Conservation (phyloP, 164 flowering plant genomes). For the Chimonanthus salicifolius region DNA sequence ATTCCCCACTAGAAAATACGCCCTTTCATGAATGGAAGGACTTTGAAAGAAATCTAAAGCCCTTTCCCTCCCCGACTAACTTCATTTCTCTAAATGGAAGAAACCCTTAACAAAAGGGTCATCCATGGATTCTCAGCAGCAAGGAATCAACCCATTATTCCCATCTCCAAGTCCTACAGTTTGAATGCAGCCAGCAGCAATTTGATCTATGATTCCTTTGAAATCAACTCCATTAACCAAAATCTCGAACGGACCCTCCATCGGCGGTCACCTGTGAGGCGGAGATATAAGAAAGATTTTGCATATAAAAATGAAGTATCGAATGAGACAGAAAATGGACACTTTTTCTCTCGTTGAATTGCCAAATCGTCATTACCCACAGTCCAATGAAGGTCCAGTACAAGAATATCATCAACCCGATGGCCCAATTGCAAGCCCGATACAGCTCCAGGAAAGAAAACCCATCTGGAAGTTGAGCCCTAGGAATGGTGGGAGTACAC, state of each 20-base stretch:
- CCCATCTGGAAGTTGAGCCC: slow-evolving; percentile 36
- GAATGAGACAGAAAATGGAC: not conserved
- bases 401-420: not conserved
- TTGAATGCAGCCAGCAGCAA: not conserved
- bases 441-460: slow-evolving; percentile 12
- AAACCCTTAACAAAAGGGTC: not conserved
- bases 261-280: not conserved
- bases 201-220: not conserved
- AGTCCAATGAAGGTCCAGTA: not conserved
- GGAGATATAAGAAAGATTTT: not conserved
- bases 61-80: too few species aligned
- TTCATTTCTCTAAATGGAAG: not conserved
- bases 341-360: not conserved
- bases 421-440: not conserved
- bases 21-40: too few species aligned
- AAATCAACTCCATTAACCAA: not conserved
- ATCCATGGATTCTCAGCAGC: not conserved
- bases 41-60: too few species aligned
- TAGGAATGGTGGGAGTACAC: slow-evolving; percentile 33
- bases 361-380: not conserved
- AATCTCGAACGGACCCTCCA: not conserved
- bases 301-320: not conserved
- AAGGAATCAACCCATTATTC: not conserved
- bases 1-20: too few species aligned
- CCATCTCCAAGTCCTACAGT: not conserved